A percentile compares a stretch with the other conserved stretches of the same genome.
phyloP scores from a whole-genome alignment of 148 eudicot genomes.

The Mesembryanthemum crystallinum region DNA sequence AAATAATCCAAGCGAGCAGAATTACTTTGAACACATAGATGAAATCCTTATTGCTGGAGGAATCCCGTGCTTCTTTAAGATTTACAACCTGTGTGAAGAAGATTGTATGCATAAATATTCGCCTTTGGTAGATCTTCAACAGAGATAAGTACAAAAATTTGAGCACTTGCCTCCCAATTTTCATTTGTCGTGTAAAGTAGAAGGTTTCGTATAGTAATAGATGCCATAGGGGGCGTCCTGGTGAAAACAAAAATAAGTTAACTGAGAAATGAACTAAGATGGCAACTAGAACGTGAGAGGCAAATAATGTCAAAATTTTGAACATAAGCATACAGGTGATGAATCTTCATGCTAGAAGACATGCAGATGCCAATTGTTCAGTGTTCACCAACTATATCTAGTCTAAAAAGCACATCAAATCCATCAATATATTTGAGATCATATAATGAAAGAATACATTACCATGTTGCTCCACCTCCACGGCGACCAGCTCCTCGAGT shows the following conservation, averaged over 20 bases:
- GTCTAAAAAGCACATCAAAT: not conserved
- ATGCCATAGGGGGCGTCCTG: constrained; percentile 98
- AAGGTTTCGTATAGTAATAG: constrained; percentile 84
- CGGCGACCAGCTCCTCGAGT: constrained; percentile 80
- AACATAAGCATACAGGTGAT: not conserved
- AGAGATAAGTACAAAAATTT: not conserved
- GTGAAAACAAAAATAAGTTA: constrained; percentile 11
- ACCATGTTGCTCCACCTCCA: constrained; percentile 88
- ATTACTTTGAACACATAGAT: constrained; percentile 92
- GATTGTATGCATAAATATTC: constrained; percentile 19
- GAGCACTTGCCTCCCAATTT: constrained; percentile 66
- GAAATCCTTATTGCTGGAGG: constrained; percentile 68
- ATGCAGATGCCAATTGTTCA: not conserved
- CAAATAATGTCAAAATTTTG: not conserved
- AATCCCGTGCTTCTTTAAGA: constrained; percentile 94
- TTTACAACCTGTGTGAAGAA: constrained; percentile 64
- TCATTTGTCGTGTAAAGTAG: constrained; percentile 84
- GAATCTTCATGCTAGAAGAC: not conserved
- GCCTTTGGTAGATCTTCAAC: not conserved
- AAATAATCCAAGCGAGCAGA: constrained; percentile 3
- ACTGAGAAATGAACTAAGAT: not conserved
- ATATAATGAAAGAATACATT: constrained; percentile 8
- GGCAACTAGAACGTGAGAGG: not conserved
- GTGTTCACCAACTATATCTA: not conserved
- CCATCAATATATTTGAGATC: not conserved